Percentiles rank a stretch among this genome's conserved stretches.
phyloP scores from a whole-genome alignment of 2,329 filamentous ascomycete genomes.

The Pestalotiopsis sp. region DNA sequence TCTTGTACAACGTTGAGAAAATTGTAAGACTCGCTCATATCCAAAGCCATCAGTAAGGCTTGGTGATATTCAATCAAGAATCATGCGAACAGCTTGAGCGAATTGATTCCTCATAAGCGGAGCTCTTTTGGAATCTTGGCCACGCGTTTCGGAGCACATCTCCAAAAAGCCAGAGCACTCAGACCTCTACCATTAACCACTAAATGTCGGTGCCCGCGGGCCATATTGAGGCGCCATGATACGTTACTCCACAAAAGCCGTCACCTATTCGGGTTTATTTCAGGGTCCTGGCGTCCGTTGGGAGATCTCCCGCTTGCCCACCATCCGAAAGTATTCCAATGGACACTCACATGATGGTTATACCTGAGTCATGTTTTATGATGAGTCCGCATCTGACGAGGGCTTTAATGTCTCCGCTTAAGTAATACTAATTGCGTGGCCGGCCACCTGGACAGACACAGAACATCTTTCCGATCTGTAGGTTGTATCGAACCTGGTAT shows the following conservation, averaged over 20 bases:
- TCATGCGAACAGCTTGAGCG: too few relatives aligned
- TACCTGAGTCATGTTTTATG: not conserved
- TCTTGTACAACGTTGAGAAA: not conserved
- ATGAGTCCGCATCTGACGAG: not conserved
- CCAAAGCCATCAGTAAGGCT: not conserved
- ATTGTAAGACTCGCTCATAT: too few relatives aligned
- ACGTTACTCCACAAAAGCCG: too few relatives aligned
- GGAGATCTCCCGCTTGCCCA: not conserved
- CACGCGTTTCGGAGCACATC: not conserved
- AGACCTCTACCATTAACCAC: not conserved
- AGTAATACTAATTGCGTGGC: not conserved
- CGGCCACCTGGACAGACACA: too few relatives aligned
- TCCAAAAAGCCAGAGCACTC: not conserved
- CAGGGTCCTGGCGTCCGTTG: not conserved
- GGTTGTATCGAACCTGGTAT: too few relatives aligned
- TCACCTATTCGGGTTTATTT: too few relatives aligned
- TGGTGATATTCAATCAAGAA: too few relatives aligned
- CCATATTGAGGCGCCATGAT: too few relatives aligned
- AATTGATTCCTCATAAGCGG: not conserved
- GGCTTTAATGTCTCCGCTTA: not conserved
- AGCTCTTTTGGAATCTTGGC: not conserved
- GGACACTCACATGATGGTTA: not conserved
- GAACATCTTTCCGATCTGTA: too few relatives aligned
- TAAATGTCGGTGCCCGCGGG: not conserved
- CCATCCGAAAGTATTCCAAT: not conserved